Evolutionary conservation across 257 asterid genomes (phyloP).

Genomic region (Solanum virginianum): DNA sequence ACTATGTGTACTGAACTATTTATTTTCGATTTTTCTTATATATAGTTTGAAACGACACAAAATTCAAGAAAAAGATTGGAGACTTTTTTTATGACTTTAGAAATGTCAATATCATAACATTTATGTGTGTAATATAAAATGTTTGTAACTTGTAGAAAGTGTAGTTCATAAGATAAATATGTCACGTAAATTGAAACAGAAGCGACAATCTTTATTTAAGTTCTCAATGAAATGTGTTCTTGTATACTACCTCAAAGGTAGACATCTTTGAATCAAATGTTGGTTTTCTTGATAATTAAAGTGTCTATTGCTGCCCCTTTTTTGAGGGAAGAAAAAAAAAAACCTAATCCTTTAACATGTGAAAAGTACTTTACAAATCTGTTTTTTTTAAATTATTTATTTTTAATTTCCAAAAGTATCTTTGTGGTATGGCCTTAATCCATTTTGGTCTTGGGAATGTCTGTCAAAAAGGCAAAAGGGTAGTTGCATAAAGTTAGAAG

Average conservation of each 20-base stretch:
- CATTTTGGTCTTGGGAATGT: conserved; percentile 1
- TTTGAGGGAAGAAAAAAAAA: neutral
- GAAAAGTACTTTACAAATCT: neutral
- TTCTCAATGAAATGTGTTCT: conserved; percentile 5
- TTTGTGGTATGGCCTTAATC: neutral
- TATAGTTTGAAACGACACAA: fast-evolving
- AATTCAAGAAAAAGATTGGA: neutral
- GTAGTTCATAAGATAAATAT: neutral
- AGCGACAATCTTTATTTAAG: neutral
- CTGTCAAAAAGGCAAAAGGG: neutral
- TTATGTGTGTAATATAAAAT: no score
- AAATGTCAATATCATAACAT: no score
- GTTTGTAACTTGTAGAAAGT: no score
- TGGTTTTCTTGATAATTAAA: neutral
- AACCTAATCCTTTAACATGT: neutral
- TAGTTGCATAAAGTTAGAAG: neutral
- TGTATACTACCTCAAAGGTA: conserved; percentile 32
- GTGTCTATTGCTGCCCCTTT: neutral
- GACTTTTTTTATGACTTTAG: neutral
- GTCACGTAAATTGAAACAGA: neutral
- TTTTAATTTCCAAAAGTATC: neutral
- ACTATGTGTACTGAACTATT: fast-evolving
- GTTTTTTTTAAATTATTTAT: neutral
- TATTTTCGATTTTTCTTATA: neutral
- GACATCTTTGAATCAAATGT: conserved; percentile 57